Evolutionary conservation across 1,139 yeast genomes (phyloP).

Genomic region (Diutina neorugosa): DNA sequence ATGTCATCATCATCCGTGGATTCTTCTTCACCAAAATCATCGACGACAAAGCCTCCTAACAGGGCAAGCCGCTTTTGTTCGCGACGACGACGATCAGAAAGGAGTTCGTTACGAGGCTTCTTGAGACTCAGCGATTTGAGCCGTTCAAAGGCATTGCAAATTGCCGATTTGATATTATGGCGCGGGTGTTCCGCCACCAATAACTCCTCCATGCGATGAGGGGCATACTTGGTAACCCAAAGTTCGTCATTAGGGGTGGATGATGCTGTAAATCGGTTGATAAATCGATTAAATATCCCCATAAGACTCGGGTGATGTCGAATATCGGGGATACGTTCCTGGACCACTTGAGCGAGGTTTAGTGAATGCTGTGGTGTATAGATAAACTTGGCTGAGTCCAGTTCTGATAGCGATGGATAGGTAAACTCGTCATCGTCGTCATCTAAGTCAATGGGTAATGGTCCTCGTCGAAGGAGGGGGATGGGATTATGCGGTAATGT

Average conservation of each 20-base stretch:
- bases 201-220: background rate
- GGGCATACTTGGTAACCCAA: background rate
- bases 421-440: constrained; percentile 1
- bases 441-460: background rate
- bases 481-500: background rate
- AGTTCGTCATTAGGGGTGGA: background rate
- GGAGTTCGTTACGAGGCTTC: background rate
- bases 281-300: background rate
- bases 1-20: constrained; percentile 17
- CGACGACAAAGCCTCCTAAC: constrained; percentile 19
- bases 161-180: constrained; percentile 13
- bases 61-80: constrained; percentile 11
- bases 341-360: background rate
- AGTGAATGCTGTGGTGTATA: background rate
- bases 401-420: constrained; percentile 25
- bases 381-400: constrained; percentile 13
- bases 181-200: constrained; percentile 20
- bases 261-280: background rate
- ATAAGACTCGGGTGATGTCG: background rate
- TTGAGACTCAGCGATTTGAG: constrained; percentile 12
- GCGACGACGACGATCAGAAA: constrained; percentile 8
- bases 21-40: constrained; percentile 14
- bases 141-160: constrained; percentile 14
- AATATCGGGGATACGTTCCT: background rate
- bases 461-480: background rate